Conservation (phyloP, 2,329 filamentous ascomycete species). For the Scopulariopsis brevicaulis region DNA sequence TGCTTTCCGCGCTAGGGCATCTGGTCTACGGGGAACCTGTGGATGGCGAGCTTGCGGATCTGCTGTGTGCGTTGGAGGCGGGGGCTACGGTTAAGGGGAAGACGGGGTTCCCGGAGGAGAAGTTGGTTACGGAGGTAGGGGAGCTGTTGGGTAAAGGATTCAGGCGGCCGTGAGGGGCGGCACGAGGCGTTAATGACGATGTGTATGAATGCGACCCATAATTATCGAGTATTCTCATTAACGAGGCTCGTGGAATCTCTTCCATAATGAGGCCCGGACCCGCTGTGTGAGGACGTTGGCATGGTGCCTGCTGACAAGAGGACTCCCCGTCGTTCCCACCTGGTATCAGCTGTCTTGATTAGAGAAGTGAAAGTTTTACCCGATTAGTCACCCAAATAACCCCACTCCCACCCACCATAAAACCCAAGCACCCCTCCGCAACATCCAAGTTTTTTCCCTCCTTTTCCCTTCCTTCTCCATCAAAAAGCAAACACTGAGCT, state of each 20-base stretch:
- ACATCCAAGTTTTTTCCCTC: constrained; percentile 14
- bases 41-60: constrained; percentile 66
- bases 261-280: too few species aligned
- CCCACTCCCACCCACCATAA: neutral
- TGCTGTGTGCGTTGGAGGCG: constrained; percentile 71
- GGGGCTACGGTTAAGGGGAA: constrained; percentile 50
- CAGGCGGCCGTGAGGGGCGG: constrained; percentile 15
- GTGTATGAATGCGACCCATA: neutral
- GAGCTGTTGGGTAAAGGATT: constrained; percentile 41
- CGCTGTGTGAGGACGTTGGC: too few species aligned
- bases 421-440: neutral
- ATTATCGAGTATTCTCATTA: too few species aligned
- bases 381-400: neutral
- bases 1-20: constrained; percentile 65
- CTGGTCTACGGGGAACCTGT: constrained; percentile 59
- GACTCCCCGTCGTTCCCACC: too few species aligned
- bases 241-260: too few species aligned
- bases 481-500: constrained; percentile 55
- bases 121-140: constrained; percentile 44
- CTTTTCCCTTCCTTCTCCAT: constrained; percentile 29
- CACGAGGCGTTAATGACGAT: neutral
- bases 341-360: too few species aligned
- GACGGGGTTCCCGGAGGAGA: constrained; percentile 43
- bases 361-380: neutral
- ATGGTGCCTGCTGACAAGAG: too few species aligned